Conservation (phyloP, 23 red algal species). For the Gracilaria vermiculophylla region DNA sequence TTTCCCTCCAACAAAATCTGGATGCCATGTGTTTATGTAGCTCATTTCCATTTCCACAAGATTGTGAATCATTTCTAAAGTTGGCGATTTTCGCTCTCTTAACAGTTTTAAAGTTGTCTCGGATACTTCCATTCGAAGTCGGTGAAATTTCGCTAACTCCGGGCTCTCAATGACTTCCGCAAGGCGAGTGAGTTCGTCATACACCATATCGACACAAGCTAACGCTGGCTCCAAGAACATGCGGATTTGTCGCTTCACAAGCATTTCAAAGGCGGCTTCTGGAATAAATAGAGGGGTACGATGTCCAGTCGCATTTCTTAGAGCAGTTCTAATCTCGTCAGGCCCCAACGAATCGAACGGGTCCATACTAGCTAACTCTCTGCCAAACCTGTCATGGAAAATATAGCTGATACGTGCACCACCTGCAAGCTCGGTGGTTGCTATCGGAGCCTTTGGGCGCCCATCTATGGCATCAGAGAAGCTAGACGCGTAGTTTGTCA, state of each 20-base stretch:
- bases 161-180: constrained; percentile 68
- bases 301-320: constrained; percentile 96
- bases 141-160: constrained; percentile 75
- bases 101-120: constrained; percentile 76
- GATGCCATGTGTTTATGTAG: constrained; percentile 94
- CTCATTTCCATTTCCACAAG: constrained; percentile 95
- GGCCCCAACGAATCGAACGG: constrained; percentile 80
- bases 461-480: constrained; percentile 90
- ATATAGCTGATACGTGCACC: constrained; percentile 94
- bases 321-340: constrained; percentile 97
- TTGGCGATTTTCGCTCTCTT: constrained; percentile 74
- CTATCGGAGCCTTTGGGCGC: constrained; percentile 62
- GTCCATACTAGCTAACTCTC: constrained; percentile 81
- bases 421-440: constrained; percentile 84
- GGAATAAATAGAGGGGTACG: constrained; percentile 95
- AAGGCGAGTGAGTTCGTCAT: constrained; percentile 83
- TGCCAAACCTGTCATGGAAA: constrained; percentile 86
- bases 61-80: constrained; percentile 85
- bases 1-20: constrained; percentile 90
- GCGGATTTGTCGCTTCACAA: constrained; percentile 84
- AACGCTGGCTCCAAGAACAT: constrained; percentile 82
- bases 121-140: constrained; percentile 66
- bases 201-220: constrained; percentile 93
- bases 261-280: constrained; percentile 90
- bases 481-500: constrained; percentile 83